These are phyloP conservation scores for Simplicillium sp. DNA, from an alignment of 2,329 filamentous ascomycete genomes.

Conservation along the genomic window DNA sequence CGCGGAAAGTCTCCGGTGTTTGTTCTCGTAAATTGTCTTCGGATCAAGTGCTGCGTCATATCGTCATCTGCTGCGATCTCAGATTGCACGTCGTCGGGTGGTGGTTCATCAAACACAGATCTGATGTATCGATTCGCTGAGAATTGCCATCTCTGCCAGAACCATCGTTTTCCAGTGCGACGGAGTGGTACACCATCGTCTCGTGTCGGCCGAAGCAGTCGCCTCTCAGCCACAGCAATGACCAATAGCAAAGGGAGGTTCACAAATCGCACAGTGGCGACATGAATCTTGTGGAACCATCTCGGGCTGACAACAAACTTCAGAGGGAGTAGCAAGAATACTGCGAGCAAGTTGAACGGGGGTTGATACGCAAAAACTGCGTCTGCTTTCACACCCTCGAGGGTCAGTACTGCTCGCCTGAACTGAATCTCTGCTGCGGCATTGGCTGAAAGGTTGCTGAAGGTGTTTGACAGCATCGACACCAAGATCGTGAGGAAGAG, in stretches of 20 bases:
- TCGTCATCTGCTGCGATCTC: conserved; percentile 52
- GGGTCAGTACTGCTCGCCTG: conserved; percentile 68
- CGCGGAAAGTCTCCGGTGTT: conserved; percentile 22
- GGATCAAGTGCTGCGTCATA: conserved; percentile 47
- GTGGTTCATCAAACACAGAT: conserved; percentile 62
- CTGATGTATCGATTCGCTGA: conserved; percentile 64
- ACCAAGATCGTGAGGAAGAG: conserved; percentile 84
- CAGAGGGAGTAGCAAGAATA: conserved; percentile 64
- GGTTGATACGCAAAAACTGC: conserved; percentile 76
- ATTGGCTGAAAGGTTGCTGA: conserved; percentile 67
- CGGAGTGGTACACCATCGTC: conserved; percentile 8
- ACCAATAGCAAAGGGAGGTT: conserved; percentile 67
- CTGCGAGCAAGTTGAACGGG: conserved; percentile 73
- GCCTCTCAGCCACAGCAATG: conserved; percentile 63
- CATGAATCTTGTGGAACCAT: conserved; percentile 88
- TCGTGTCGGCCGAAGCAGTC: conserved; percentile 48
- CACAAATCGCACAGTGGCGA: conserved; percentile 62
- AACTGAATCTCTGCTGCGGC: conserved; percentile 79
- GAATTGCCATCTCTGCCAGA: conserved; percentile 61
- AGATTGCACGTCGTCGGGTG: conserved; percentile 49
- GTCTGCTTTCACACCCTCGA: conserved; percentile 79
- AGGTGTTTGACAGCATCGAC: conserved; percentile 78
- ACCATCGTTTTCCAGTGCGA: conserved; percentile 27
- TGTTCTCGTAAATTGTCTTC: conserved; percentile 42
- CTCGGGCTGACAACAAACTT: conserved; percentile 70